Percentiles rank a stretch among this genome's conserved stretches.
phyloP scores from a whole-genome alignment of 441 rosid species.

The Erysimum cheiri region DNA sequence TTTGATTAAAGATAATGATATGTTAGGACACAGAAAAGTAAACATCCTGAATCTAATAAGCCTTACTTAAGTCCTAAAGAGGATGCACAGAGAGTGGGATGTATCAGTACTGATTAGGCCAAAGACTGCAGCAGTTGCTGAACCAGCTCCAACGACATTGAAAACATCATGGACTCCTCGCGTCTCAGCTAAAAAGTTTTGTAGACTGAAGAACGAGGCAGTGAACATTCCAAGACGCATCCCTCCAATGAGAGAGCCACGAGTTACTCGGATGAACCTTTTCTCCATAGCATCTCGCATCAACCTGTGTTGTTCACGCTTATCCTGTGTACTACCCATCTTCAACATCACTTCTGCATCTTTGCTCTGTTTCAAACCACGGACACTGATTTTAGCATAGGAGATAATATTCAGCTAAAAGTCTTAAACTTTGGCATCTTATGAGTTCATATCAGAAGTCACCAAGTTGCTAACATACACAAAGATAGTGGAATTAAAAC shows the following conservation, averaged over 20 bases:
- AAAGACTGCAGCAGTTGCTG: constrained; percentile 93
- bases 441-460: background rate
- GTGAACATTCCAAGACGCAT: constrained; percentile 93
- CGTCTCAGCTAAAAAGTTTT: constrained; percentile 79
- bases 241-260: constrained; percentile 91
- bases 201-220: constrained; percentile 78
- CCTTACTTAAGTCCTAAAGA: constrained; percentile 1
- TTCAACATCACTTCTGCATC: constrained; percentile 97
- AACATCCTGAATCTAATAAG: constrained; percentile 4
- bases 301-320: constrained; percentile 82
- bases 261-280: constrained; percentile 82
- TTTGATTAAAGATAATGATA: constrained; percentile 10
- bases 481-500: background rate
- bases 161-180: constrained; percentile 81
- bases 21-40: constrained; percentile 4
- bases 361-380: constrained; percentile 65
- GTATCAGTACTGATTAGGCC: constrained; percentile 70
- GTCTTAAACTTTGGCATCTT: background rate
- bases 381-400: background rate
- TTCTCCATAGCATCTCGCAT: constrained; percentile 99
- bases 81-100: constrained; percentile 14
- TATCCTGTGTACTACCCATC: constrained; percentile 93
- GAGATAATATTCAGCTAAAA: constrained; percentile 16
- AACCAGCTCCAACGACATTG: constrained; percentile 92
- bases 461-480: constrained; percentile 13